These are phyloP conservation scores for Clavulina sp. DNA, from an alignment of 768 basidiomycete species.

Conservation along the genomic window DNA sequence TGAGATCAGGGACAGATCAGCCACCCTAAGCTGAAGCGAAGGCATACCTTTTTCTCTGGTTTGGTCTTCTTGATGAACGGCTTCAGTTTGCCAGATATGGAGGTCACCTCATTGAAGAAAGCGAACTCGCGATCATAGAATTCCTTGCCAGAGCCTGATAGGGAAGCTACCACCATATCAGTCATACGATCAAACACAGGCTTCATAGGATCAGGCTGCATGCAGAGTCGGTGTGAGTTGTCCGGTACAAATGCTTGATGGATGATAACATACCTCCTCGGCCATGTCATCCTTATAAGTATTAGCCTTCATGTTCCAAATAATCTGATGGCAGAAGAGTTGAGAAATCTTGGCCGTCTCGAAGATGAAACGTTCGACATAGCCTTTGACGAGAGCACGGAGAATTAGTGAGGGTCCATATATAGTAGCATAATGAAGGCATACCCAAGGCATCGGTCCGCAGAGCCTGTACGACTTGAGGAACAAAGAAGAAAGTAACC, in stretches of 20 bases:
- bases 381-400: constrained; percentile 33
- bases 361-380: constrained; percentile 87
- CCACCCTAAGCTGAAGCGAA: not conserved
- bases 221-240: not conserved
- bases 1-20: not conserved
- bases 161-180: constrained; percentile 54
- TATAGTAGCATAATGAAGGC: constrained; percentile 10
- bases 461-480: constrained; percentile 92
- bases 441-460: constrained; percentile 76
- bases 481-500: constrained; percentile 95
- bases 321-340: constrained; percentile 96
- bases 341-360: constrained; percentile 96
- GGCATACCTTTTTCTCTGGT: constrained; percentile 77
- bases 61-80: constrained; percentile 92
- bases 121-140: constrained; percentile 92
- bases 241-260: not conserved
- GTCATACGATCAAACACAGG: constrained; percentile 84
- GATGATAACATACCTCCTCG: constrained; percentile 42
- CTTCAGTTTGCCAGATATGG: constrained; percentile 93
- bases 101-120: constrained; percentile 94
- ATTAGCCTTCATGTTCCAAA: constrained; percentile 99
- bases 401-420: not conserved
- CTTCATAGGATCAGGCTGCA: constrained; percentile 87
- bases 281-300: constrained; percentile 82
- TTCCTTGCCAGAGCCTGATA: constrained; percentile 72